Evolutionary conservation across 768 basidiomycete genomes (phyloP), one percentile per base, ranked within the genome.

Genomic region (Epithele typhae): DNA sequence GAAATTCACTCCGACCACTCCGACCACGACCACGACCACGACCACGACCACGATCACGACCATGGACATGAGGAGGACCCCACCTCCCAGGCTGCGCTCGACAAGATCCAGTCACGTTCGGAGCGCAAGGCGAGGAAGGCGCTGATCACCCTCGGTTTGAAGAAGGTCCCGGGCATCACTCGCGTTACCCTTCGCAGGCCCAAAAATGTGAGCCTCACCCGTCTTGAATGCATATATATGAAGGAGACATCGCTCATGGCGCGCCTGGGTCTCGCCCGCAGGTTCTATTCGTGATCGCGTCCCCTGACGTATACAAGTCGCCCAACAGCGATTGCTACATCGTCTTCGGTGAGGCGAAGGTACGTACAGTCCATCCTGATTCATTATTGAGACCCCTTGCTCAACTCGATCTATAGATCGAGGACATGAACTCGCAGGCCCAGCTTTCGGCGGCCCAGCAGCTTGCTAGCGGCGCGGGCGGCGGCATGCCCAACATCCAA

Each of bases 291-390:
- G 94, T 97, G 50, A 78, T 99, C 59, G 82, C 90, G 44, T 74
- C 84, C 41, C 96, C 96, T 30, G 96, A 99, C 55, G 96, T 99
- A 44, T 99, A 89, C 84, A 97, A 97, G 77, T 92, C 90, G 40
- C 84, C 87, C 35, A 93, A 92, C 72, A 92, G 91, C 64, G 96
- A 99, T 71, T 92, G 88, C 70, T 97, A 99, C 77, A 92, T 99
- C 64, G 93, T 99, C 54, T 99, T 98, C 60, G 96, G 96, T 54
- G 96, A 98, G 76, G 94, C 90, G 45, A 92, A 92, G 81, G 86
- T 86, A 38, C 51, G 59, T 50, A 52, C 14, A 25, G 21, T 24
- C 5, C 5, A 3, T 3, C 5, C 21, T 12, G 5, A 30, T 15
- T 9, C 23, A 14, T 10, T 41, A 25, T 7, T 8, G 22, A 17